These are phyloP conservation scores for Fonsecaea pedrosoi DNA, from an alignment of 2,329 filamentous ascomycete species.

Conservation along the genomic window DNA sequence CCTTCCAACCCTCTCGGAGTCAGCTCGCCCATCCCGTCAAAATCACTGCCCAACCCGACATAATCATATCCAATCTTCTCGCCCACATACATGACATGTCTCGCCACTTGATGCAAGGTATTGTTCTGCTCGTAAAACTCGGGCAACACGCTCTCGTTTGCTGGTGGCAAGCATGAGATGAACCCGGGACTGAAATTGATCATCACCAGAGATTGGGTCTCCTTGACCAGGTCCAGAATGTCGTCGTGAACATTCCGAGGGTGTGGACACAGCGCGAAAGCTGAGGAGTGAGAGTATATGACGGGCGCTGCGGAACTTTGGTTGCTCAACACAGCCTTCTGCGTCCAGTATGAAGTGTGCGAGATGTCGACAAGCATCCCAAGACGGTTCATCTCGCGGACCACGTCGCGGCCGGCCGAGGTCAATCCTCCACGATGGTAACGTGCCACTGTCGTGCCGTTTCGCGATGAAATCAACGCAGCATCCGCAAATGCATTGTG, in stretches of 20 bases:
- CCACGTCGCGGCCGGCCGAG: slow-evolving; percentile 68
- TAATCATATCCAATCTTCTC: slow-evolving; percentile 83
- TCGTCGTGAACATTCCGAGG: slow-evolving; percentile 89
- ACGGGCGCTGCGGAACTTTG: slow-evolving; percentile 67
- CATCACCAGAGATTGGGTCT: slow-evolving; percentile 80
- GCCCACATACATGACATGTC: slow-evolving; percentile 83
- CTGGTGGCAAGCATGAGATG: slow-evolving; percentile 72
- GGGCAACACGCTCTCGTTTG: slow-evolving; percentile 69
- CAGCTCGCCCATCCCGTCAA: slow-evolving; percentile 66
- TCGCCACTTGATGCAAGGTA: slow-evolving; percentile 77
- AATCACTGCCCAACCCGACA: slow-evolving; percentile 88
- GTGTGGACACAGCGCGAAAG: slow-evolving; percentile 80
- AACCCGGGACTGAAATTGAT: slow-evolving; percentile 87
- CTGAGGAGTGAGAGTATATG: slow-evolving; percentile 89
- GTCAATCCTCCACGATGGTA: slow-evolving; percentile 70
- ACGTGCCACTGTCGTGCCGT: slow-evolving; percentile 48
- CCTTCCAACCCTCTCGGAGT: slow-evolving; percentile 80
- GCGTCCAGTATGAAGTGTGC: slow-evolving; percentile 80
- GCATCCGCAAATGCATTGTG: slow-evolving; percentile 90
- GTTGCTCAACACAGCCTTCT: slow-evolving; percentile 75
- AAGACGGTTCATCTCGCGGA: slow-evolving; percentile 90
- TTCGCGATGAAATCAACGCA: slow-evolving; percentile 62
- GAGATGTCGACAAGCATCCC: slow-evolving; percentile 93
- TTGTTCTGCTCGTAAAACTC: slow-evolving; percentile 70
- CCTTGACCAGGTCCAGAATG: slow-evolving; percentile 76